Conservation (phyloP, 345 rosid species). For the Melaleuca quinquenervia region DNA sequence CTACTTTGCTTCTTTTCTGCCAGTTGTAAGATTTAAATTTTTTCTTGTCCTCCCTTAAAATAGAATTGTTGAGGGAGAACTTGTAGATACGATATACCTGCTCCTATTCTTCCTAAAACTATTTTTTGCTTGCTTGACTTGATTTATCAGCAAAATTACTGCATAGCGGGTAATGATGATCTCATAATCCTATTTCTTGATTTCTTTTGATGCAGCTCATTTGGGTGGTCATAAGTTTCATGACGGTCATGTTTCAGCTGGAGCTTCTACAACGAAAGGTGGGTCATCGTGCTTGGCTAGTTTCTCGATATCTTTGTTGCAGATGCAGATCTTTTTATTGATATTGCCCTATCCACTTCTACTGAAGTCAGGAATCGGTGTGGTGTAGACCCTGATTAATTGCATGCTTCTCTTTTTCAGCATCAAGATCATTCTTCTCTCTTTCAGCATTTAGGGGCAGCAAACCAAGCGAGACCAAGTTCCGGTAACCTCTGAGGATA, state of each 20-base stretch:
- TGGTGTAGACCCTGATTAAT: background rate
- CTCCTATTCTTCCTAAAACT: background rate
- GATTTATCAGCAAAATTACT: background rate
- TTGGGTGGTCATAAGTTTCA: constrained; percentile 21
- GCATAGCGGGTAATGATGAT: background rate
- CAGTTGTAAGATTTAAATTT: background rate
- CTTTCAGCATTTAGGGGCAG: constrained; percentile 61
- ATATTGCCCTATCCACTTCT: background rate
- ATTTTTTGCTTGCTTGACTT: background rate
- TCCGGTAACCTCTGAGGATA: constrained; percentile 11
- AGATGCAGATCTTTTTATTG: background rate
- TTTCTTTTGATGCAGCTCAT: constrained; percentile 19
- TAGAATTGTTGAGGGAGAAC: background rate
- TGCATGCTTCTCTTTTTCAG: constrained; percentile 20
- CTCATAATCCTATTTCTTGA: background rate
- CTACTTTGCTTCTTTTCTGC: background rate
- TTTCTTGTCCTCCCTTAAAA: background rate
- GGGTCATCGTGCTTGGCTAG: background rate
- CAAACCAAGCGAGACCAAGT: constrained; percentile 44
- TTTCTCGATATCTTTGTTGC: background rate
- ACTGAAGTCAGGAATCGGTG: background rate
- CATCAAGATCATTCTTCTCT: constrained; percentile 61
- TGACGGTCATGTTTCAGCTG: constrained; percentile 16
- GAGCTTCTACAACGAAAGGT: constrained; percentile 43
- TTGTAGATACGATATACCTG: background rate